Evolutionary conservation across 164 flowering plant genomes (phyloP).

Genomic region (Cinnamomum micranthum): DNA sequence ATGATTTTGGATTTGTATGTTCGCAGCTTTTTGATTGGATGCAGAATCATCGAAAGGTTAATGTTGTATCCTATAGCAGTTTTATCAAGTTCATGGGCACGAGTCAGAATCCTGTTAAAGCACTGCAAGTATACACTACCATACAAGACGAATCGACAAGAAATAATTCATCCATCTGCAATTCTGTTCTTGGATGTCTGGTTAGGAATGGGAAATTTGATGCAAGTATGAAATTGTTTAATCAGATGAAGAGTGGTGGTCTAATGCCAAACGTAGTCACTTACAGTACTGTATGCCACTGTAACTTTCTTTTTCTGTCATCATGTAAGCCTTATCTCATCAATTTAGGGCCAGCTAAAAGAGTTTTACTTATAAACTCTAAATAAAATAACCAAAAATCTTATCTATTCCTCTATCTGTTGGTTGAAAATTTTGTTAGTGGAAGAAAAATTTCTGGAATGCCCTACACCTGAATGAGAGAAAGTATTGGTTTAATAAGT

Average conservation of each 20-base stretch:
- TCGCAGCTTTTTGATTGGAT: conserved; percentile 87
- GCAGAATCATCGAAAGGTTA: conserved; percentile 61
- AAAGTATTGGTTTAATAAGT: no score
- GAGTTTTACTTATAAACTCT: no score
- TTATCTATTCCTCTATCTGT: no score
- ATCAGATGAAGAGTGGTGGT: conserved; percentile 80
- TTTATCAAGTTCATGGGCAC: conserved; percentile 72
- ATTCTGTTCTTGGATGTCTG: conserved; percentile 73
- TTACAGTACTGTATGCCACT: conserved; percentile 69
- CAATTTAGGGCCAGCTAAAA: no score
- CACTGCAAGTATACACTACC: conserved; percentile 58
- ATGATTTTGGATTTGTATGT: neutral
- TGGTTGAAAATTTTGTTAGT: no score
- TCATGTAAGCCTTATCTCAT: neutral
- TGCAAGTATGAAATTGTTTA: conserved; percentile 55
- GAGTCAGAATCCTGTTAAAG: conserved; percentile 45
- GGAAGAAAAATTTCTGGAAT: neutral
- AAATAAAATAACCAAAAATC: no score
- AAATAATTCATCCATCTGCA: conserved; percentile 60
- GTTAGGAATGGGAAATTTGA: conserved; percentile 64
- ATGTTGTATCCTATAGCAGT: conserved; percentile 69
- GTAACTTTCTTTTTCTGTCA: conserved; percentile 1
- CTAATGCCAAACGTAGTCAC: conserved; percentile 72
- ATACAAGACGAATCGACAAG: conserved; percentile 56
- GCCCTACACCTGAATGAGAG: neutral